Conservation (phyloP, 1,284 basidiomycete species). For the Chalciporus sp. region DNA sequence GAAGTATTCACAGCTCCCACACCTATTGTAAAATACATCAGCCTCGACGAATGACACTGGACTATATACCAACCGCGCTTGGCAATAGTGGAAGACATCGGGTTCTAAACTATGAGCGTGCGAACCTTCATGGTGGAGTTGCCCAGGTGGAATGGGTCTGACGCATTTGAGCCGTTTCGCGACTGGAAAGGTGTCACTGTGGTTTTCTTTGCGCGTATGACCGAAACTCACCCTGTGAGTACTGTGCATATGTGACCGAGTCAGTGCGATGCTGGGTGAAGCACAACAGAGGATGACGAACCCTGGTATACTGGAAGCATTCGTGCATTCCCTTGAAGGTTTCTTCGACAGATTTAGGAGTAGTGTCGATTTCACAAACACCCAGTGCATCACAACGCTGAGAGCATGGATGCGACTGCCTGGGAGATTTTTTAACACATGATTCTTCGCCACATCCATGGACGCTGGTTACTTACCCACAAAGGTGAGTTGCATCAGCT, state of each 20-base stretch:
- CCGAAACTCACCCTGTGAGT: slow-evolving; percentile 24
- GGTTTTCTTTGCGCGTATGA: background rate
- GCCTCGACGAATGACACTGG: background rate
- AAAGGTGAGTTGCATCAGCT: slow-evolving; percentile 49
- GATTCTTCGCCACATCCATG: slow-evolving; percentile 26
- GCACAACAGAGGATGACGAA: slow-evolving; percentile 16
- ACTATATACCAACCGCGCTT: slow-evolving; percentile 39
- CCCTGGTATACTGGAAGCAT: slow-evolving; percentile 50
- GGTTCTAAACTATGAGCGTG: slow-evolving; percentile 50
- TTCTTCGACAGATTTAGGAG: slow-evolving; percentile 55
- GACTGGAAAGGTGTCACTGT: slow-evolving; percentile 32
- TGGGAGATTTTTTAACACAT: background rate
- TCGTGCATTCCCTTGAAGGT: slow-evolving; percentile 51
- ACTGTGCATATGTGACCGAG: slow-evolving; percentile 12
- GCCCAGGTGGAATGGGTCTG: slow-evolving; percentile 44
- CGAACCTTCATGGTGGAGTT: slow-evolving; percentile 42
- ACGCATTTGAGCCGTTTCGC: slow-evolving; percentile 52
- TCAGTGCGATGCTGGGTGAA: background rate
- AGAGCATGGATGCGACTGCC: slow-evolving; percentile 49
- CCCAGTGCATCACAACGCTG: slow-evolving; percentile 46
- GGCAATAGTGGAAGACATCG: slow-evolving; percentile 50
- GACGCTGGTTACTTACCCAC: slow-evolving; percentile 50
- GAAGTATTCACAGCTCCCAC: slow-evolving; percentile 56
- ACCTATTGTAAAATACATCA: slow-evolving; percentile 36
- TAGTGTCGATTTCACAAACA: slow-evolving; percentile 55